These are phyloP conservation scores for Helotiales sp. DNA, from an alignment of 2,329 filamentous ascomycete genomes.

Conservation along the genomic window DNA sequence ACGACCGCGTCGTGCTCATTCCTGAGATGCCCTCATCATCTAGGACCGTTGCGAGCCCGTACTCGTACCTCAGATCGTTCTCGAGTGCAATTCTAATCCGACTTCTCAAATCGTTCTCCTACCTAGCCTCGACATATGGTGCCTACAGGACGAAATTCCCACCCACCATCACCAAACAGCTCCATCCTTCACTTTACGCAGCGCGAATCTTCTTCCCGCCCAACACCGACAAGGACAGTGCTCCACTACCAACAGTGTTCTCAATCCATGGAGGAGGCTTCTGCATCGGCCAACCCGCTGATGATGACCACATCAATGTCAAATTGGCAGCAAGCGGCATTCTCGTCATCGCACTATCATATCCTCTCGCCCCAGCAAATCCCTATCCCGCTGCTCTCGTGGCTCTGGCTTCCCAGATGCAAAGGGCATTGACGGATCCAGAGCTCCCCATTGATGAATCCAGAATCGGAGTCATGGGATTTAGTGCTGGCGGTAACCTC, in stretches of 20 bases:
- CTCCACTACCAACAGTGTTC: not conserved
- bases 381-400: not conserved
- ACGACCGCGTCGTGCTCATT: too few relatives aligned
- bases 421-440: not conserved
- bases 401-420: not conserved
- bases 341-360: not conserved
- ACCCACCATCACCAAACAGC: not conserved
- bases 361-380: not conserved
- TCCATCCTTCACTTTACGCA: not conserved
- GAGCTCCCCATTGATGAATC: not conserved
- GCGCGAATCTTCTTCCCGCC: not conserved
- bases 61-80: too few relatives aligned
- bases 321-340: not conserved
- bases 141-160: not conserved
- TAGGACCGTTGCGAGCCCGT: too few relatives aligned
- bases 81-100: too few relatives aligned
- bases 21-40: too few relatives aligned
- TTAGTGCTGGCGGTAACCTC: not conserved
- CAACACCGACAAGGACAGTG: not conserved
- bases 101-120: too few relatives aligned
- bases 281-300: not conserved
- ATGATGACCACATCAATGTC: not conserved
- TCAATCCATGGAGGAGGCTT: not conserved
- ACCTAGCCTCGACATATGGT: too few relatives aligned
- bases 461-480: not conserved